phyloP scores from a whole-genome alignment of 345 rosid genomes.

The Aquilaria sinensis region DNA sequence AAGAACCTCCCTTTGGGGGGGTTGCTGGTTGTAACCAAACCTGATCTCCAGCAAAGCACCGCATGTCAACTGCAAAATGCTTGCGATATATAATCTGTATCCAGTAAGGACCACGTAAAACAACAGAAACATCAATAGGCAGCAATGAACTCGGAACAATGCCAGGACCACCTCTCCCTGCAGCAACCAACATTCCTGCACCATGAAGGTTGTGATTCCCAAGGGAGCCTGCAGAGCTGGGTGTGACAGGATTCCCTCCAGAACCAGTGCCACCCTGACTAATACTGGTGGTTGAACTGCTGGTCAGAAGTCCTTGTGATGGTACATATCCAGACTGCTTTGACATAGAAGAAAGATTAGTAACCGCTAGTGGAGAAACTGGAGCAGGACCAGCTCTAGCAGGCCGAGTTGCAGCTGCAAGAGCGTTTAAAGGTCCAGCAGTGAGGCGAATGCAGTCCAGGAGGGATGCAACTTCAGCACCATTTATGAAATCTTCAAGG shows the following conservation, averaged over 20 bases:
- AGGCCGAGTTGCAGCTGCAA: slow-evolving; percentile 97
- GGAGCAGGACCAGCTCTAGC: slow-evolving; percentile 86
- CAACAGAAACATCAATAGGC: slow-evolving; percentile 99
- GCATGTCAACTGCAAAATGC: slow-evolving; percentile 96
- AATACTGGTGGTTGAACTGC: slow-evolving; percentile 36
- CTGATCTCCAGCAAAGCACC: slow-evolving; percentile 99
- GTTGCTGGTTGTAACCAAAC: slow-evolving; percentile 99
- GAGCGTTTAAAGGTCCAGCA: slow-evolving; percentile 92
- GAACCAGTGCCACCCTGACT: slow-evolving; percentile 44
- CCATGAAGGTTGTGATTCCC: slow-evolving; percentile 61
- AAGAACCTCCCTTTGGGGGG: slow-evolving; percentile 89
- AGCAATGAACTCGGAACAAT: slow-evolving; percentile 94
- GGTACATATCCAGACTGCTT: slow-evolving; percentile 59
- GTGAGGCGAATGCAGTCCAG: slow-evolving; percentile 98
- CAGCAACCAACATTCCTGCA: slow-evolving; percentile 74
- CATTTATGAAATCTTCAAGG: slow-evolving; percentile 91
- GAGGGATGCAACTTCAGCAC: slow-evolving; percentile 89
- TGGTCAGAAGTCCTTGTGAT: slow-evolving; percentile 49
- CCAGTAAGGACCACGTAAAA: slow-evolving; percentile 98
- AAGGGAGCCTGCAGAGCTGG: slow-evolving; percentile 46
- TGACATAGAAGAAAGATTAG: slow-evolving; percentile 41
- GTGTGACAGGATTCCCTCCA: slow-evolving; percentile 36
- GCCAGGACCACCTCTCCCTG: slow-evolving; percentile 93
- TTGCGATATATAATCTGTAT: slow-evolving; percentile 92
- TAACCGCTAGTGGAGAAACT: slow-evolving; percentile 47